phyloP scores from a whole-genome alignment of 495 filamentous ascomycete genomes.

The Neurospora terricola region DNA sequence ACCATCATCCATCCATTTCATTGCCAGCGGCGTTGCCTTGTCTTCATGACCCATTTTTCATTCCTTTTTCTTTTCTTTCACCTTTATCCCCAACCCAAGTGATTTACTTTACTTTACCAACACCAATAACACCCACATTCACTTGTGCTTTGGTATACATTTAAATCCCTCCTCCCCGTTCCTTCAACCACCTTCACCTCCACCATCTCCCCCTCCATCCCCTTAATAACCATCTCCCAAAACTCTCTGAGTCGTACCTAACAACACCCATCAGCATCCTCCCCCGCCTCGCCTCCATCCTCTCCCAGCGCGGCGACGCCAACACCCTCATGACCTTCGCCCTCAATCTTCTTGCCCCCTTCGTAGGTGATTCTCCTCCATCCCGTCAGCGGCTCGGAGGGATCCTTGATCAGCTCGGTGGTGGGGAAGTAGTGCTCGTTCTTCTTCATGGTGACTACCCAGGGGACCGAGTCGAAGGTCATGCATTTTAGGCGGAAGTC shows the following conservation, averaged over 20 bases:
- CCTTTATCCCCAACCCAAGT: no score
- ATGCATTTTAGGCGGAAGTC: slow-evolving; percentile 89
- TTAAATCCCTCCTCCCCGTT: no score
- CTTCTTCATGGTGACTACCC: slow-evolving; percentile 99
- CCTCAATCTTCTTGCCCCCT: slow-evolving; percentile 40
- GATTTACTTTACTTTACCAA: no score
- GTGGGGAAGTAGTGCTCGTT: slow-evolving; percentile 98
- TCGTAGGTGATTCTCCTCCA: slow-evolving; percentile 69
- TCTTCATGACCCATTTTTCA: no score
- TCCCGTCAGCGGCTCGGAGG: slow-evolving; percentile 42
- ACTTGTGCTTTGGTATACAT: no score
- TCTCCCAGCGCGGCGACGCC: slow-evolving; percentile 16
- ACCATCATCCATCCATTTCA: no score
- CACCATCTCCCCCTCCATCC: background rate
- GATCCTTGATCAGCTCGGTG: slow-evolving; percentile 75
- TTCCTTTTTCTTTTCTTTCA: no score
- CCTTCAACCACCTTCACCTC: no score
- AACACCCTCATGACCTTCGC: slow-evolving; percentile 37
- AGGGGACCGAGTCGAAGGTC: slow-evolving; percentile 96
- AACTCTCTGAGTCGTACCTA: background rate
- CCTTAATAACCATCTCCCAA: background rate
- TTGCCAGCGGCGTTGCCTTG: no score
- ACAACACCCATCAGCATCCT: slow-evolving; percentile 1
- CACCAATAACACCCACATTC: no score
- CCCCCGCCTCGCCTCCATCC: slow-evolving; percentile 12